Conservation (phyloP, 768 basidiomycete genomes). For the Hemileccinum rubropunctum region DNA sequence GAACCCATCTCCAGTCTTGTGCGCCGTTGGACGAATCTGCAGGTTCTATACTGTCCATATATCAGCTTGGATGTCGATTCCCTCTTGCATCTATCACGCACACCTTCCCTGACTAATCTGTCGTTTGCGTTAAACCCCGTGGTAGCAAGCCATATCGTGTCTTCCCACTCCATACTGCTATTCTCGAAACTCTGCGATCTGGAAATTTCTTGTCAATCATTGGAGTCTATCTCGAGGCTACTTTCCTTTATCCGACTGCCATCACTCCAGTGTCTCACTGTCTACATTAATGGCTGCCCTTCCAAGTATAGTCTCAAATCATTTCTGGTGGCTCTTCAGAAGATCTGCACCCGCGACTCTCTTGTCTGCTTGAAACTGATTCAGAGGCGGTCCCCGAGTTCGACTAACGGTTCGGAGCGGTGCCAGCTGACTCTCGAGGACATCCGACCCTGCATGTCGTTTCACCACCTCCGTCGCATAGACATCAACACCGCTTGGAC, state of each 20-base stretch:
- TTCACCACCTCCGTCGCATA: conserved; percentile 10
- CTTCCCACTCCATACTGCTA: not conserved
- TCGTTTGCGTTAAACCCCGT: conserved; percentile 3
- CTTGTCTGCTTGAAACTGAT: conserved; percentile 7
- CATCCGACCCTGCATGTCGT: conserved; percentile 13
- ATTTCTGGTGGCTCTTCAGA: conserved; percentile 3
- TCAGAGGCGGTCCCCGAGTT: conserved; percentile 7
- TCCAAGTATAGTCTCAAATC: conserved; percentile 7
- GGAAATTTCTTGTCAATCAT: conserved; percentile 7
- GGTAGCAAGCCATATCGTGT: not conserved
- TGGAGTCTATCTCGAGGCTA: conserved; percentile 1
- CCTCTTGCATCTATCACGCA: conserved; percentile 14
- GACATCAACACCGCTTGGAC: conserved; percentile 11
- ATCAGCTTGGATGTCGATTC: conserved; percentile 13
- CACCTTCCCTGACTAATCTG: conserved; percentile 9
- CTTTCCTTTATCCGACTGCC: conserved; percentile 5
- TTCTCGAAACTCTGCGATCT: conserved; percentile 11
- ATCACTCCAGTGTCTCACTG: conserved; percentile 6
- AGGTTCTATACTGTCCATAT: conserved; percentile 11
- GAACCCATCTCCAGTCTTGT: conserved; percentile 13
- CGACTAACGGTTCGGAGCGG: not conserved
- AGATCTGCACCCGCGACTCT: conserved; percentile 3
- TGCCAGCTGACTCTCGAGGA: conserved; percentile 18
- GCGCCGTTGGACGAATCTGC: conserved; percentile 15
- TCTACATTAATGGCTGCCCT: conserved; percentile 10